These are phyloP conservation scores for Fusarium veterinarium DNA, from an alignment of 2,329 filamentous ascomycete species.

Conservation along the genomic window DNA sequence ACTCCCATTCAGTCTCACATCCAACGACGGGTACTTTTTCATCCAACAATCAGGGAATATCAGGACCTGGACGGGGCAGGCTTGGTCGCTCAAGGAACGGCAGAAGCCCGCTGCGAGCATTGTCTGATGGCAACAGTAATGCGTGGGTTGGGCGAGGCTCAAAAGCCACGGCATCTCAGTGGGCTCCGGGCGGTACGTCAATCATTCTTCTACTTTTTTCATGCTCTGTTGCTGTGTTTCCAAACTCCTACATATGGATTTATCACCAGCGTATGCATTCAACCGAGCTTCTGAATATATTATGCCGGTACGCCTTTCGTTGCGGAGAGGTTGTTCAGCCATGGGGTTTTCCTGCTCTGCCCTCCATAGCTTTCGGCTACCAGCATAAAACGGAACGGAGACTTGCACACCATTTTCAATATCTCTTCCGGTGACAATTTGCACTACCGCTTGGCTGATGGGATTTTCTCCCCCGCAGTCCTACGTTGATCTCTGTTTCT, in stretches of 20 bases:
- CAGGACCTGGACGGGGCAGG: conserved; percentile 85
- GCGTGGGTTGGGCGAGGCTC: conserved; percentile 64
- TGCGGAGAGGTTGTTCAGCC: neutral
- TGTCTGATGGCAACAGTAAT: conserved; percentile 68
- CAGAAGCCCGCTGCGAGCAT: conserved; percentile 70
- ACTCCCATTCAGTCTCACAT: conserved; percentile 43
- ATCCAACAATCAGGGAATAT: conserved; percentile 70
- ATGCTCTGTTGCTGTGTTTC: neutral
- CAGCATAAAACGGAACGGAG: conserved; percentile 5
- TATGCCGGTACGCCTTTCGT: neutral
- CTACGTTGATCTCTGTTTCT: neutral
- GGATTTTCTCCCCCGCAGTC: neutral
- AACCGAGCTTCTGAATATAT: neutral
- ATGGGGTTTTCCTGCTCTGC: neutral
- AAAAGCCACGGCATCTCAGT: conserved; percentile 59
- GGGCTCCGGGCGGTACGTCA: conserved; percentile 60
- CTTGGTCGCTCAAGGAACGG: conserved; percentile 75
- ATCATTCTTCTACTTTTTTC: neutral
- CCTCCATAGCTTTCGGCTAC: conserved; percentile 3
- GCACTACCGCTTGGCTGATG: neutral
- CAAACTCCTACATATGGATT: neutral
- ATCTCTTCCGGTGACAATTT: neutral
- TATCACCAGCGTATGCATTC: neutral
- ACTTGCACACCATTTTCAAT: neutral
- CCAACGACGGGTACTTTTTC: conserved; percentile 62